These are phyloP conservation scores for Vigna unguiculata DNA, from an alignment of 306 rosid species.

Conservation along the genomic window DNA sequence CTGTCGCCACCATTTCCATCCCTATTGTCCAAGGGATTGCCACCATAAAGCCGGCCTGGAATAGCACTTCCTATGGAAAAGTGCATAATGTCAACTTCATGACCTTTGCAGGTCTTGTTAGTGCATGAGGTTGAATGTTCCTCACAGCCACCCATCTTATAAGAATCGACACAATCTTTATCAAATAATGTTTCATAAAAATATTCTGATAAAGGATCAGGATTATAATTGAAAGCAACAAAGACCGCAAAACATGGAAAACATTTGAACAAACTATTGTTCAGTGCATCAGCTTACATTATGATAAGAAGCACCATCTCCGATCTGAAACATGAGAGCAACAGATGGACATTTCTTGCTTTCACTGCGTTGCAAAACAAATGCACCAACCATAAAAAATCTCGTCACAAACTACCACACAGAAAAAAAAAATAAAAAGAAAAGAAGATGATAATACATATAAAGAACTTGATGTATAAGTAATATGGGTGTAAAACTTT, in stretches of 20 bases:
- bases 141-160: slow-evolving; percentile 93
- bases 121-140: slow-evolving; percentile 77
- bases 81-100: slow-evolving; percentile 96
- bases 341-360: slow-evolving; percentile 85
- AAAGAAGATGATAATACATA: neutral
- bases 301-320: slow-evolving; percentile 81
- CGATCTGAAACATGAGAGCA: slow-evolving; percentile 95
- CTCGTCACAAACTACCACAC: slow-evolving; percentile 17
- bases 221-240: slow-evolving; percentile 25
- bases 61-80: slow-evolving; percentile 92
- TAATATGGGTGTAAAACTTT: neutral
- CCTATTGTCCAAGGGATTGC: slow-evolving; percentile 72
- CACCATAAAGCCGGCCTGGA: slow-evolving; percentile 94
- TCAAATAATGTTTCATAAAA: slow-evolving; percentile 33
- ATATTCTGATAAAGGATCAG: neutral
- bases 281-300: slow-evolving; percentile 57
- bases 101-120: slow-evolving; percentile 86
- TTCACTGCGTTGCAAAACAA: slow-evolving; percentile 58
- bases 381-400: slow-evolving; percentile 40
- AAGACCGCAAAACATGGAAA: neutral
- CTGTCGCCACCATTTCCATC: slow-evolving; percentile 88
- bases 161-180: slow-evolving; percentile 39
- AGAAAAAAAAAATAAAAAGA: too few relatives aligned
- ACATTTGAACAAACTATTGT: neutral
- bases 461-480: neutral